Conservation (phyloP, 768 basidiomycete species). For the Amanita jacksonii region DNA sequence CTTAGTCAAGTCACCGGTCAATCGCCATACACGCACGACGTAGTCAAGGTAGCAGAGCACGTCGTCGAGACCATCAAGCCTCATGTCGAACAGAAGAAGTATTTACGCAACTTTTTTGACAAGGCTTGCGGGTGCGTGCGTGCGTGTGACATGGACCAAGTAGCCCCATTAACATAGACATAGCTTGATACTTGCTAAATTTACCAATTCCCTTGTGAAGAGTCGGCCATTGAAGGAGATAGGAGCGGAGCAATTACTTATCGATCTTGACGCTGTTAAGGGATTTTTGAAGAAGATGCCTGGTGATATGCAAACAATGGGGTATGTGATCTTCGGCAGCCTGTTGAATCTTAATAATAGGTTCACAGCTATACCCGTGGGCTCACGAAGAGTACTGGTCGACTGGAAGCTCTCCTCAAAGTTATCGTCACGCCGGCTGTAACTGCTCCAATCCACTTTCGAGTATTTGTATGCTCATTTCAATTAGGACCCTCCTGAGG, state of each 20-base stretch:
- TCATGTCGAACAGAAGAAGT: slow-evolving; percentile 90
- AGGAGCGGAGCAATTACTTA: slow-evolving; percentile 84
- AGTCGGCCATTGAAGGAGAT: slow-evolving; percentile 88
- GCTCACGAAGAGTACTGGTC: slow-evolving; percentile 69
- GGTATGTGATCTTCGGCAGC: slow-evolving; percentile 29
- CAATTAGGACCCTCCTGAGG: slow-evolving; percentile 80
- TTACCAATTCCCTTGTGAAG: slow-evolving; percentile 82
- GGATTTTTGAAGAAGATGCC: slow-evolving; percentile 77
- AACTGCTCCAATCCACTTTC: slow-evolving; percentile 19
- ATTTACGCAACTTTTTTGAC: slow-evolving; percentile 85
- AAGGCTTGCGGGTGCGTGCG: slow-evolving; percentile 77
- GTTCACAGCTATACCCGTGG: slow-evolving; percentile 66
- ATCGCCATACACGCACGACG: slow-evolving; percentile 71
- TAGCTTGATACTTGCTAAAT: slow-evolving; percentile 77
- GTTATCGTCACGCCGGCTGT: slow-evolving; percentile 91
- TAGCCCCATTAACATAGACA: too few species aligned
- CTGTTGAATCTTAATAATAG: slow-evolving; percentile 1
- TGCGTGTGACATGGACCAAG: too few species aligned
- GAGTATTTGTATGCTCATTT: background rate
- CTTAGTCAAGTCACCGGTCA: slow-evolving; percentile 81
- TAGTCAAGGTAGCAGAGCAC: slow-evolving; percentile 66
- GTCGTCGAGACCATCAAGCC: slow-evolving; percentile 71
- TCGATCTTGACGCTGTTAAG: slow-evolving; percentile 86
- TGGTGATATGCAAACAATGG: slow-evolving; percentile 53
- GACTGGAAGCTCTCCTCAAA: slow-evolving; percentile 88